Evolutionary conservation across 2,329 filamentous ascomycete species (phyloP), one percentile per base, ranked within the genome.

Genomic region (Xylaria arbuscula): DNA sequence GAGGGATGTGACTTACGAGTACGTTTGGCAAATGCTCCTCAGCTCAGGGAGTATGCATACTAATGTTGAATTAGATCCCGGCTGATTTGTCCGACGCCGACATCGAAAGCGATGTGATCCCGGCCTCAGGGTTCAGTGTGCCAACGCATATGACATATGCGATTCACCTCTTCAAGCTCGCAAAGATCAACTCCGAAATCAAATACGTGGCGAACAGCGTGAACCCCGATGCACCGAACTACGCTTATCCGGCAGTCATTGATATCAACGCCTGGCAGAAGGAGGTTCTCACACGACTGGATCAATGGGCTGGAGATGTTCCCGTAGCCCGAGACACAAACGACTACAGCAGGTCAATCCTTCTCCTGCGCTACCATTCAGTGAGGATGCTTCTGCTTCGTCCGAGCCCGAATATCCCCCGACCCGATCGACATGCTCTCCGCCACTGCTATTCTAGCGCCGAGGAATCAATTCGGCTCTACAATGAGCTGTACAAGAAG

Each of bases 121-220:
- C 55, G 51, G 45, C 8, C 4, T 22, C 19, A 24, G 55, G 15
- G 48, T 38, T n/a, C 11, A n/a, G 28, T 5, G 28, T 15, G 24
- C 36, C 63, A 24, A 71, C 69, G n/a, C 63, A 71, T 45, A 82
- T 85, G 72, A 73, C 79, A 0, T 84, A 80, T 57, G 81, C 84
- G 0, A 80, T 87, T 8, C 85, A 86, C 57, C 74, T 87, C 0
- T 87, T 87, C 72, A 80, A 76, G 56, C 78, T 84, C 0, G 78
- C 83, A 0, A 82, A 80, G 19, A 77, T 87, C 6, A 88, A 87
- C 64, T 87, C 86, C 0, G 86, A 88, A 71, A 86, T 87, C n/a
- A 87, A 87, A 75, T 87, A 87, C 56, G 79, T 87, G 2, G 82
- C 85, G 42, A 85, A 87, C 62, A 87, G 85, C 61, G 81, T 87